A percentile compares a stretch with the other conserved stretches of the same genome.
phyloP scores from a whole-genome alignment of 2,329 filamentous ascomycete species.

The Sarocladium brachiariae region DNA sequence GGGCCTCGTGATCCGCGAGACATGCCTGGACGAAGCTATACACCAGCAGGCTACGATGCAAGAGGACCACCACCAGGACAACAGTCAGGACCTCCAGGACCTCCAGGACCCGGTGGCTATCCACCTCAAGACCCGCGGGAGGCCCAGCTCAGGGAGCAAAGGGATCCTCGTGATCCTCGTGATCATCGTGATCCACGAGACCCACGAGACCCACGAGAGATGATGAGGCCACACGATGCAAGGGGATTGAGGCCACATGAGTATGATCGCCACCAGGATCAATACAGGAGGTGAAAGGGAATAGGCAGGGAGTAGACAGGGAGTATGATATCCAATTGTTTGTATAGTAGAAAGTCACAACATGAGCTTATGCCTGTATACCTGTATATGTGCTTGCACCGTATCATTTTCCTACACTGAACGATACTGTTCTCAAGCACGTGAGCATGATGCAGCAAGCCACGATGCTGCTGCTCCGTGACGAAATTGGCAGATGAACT shows the following conservation, averaged over 20 bases:
- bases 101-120: conserved; percentile 12
- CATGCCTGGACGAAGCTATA: conserved; percentile 37
- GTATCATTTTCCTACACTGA: too few relatives aligned
- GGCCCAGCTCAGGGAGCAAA: conserved; percentile 16
- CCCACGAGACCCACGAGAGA: too few relatives aligned
- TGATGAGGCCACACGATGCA: background rate
- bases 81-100: background rate
- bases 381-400: background rate
- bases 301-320: background rate
- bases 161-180: conserved; percentile 25
- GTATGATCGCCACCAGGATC: conserved; percentile 37
- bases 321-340: background rate
- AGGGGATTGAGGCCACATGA: conserved; percentile 36
- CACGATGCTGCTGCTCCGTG: too few relatives aligned
- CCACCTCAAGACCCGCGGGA: conserved; percentile 18
- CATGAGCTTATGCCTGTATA: background rate
- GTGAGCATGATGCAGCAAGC: too few relatives aligned
- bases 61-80: conserved; percentile 30
- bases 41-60: conserved; percentile 36
- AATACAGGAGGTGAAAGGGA: conserved; percentile 22
- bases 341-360: background rate
- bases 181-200: conserved; percentile 20
- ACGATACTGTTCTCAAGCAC: too few relatives aligned
- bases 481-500: too few relatives aligned
- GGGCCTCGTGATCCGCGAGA: conserved; percentile 35